Conservation (phyloP, 768 basidiomycete genomes). For the Exidia glandulosa region DNA sequence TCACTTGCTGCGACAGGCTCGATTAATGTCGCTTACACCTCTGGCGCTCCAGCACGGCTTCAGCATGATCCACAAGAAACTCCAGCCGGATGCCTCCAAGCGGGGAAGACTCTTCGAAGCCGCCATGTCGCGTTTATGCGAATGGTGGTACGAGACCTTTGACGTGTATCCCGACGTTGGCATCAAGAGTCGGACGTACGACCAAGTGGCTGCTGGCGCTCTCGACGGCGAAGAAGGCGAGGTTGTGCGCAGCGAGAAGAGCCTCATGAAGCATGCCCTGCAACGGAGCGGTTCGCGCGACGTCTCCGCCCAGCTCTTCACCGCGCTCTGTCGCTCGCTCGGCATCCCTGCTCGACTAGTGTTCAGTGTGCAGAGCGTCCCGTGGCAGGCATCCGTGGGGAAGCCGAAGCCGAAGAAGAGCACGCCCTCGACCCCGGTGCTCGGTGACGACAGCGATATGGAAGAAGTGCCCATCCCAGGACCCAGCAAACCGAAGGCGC, state of each 20-base stretch:
- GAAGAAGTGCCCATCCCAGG: conserved; percentile 24
- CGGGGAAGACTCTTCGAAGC: conserved; percentile 84
- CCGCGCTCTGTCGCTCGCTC: conserved; percentile 75
- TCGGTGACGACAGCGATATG: conserved; percentile 27
- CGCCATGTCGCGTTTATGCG: conserved; percentile 57
- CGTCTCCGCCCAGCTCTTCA: conserved; percentile 82
- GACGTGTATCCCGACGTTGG: conserved; percentile 41
- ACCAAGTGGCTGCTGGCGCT: conserved; percentile 41
- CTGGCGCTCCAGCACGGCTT: conserved; percentile 72
- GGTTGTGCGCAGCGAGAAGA: conserved; percentile 62
- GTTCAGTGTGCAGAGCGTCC: conserved; percentile 82
- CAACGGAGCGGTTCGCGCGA: conserved; percentile 75
- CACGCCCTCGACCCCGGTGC: conserved; percentile 10
- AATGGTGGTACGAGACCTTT: conserved; percentile 78
- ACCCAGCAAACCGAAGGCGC: conserved; percentile 24
- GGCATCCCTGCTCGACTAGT: conserved; percentile 82
- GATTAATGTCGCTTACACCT: conserved; percentile 80
- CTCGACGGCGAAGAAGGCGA: conserved; percentile 43
- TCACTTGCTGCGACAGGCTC: conserved; percentile 44
- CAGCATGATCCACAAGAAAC: conserved; percentile 66
- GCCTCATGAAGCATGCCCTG: conserved; percentile 87
- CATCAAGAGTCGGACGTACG: conserved; percentile 65
- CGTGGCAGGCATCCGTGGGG: conserved; percentile 67
- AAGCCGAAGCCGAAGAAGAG: conserved; percentile 38
- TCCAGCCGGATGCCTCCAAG: conserved; percentile 65